A percentile compares a stretch with the other conserved stretches of the same genome.
These are phyloP conservation scores for Hymenoscyphus linearis DNA, from an alignment of 2,329 filamentous ascomycete species.

Conservation along the genomic window DNA sequence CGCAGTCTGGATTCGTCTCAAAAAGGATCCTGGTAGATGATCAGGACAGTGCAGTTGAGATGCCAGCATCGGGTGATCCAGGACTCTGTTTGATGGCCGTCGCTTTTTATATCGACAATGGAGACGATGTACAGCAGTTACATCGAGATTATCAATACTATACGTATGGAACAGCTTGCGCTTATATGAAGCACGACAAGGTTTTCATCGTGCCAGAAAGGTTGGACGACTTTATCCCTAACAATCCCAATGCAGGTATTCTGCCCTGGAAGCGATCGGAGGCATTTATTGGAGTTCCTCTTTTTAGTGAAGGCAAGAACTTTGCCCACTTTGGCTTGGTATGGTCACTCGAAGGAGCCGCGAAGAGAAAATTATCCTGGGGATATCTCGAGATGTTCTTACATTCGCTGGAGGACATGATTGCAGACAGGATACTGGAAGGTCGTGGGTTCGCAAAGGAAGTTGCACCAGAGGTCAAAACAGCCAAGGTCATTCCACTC, in stretches of 20 bases:
- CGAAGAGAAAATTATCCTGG: conserved; percentile 54
- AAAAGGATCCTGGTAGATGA: conserved; percentile 58
- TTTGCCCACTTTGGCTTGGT: conserved; percentile 68
- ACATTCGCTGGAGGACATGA: conserved; percentile 63
- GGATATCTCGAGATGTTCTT: conserved; percentile 62
- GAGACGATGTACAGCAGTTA: conserved; percentile 45
- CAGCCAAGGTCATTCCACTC: conserved; percentile 45
- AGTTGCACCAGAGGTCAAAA: conserved; percentile 24
- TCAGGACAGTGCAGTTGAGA: conserved; percentile 51
- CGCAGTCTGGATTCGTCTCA: conserved; percentile 65
- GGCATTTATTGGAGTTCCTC: conserved; percentile 61
- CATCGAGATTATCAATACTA: conserved; percentile 59
- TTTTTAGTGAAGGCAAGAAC: conserved; percentile 60
- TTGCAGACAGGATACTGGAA: conserved; percentile 51
- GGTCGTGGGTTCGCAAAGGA: conserved; percentile 42
- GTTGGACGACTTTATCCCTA: conserved; percentile 51
- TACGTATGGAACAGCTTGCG: conserved; percentile 57
- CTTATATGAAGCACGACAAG: conserved; percentile 67
- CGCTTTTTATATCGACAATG: conserved; percentile 62
- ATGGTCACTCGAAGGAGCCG: conserved; percentile 60
- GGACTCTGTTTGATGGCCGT: conserved; percentile 60
- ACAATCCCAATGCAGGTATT: conserved; percentile 49
- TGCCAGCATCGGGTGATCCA: conserved; percentile 54
- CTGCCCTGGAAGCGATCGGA: conserved; percentile 54
- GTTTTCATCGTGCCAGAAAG: conserved; percentile 62